These are phyloP conservation scores for Nidularia pulvinata DNA, from an alignment of 768 basidiomycete genomes.

Conservation along the genomic window DNA sequence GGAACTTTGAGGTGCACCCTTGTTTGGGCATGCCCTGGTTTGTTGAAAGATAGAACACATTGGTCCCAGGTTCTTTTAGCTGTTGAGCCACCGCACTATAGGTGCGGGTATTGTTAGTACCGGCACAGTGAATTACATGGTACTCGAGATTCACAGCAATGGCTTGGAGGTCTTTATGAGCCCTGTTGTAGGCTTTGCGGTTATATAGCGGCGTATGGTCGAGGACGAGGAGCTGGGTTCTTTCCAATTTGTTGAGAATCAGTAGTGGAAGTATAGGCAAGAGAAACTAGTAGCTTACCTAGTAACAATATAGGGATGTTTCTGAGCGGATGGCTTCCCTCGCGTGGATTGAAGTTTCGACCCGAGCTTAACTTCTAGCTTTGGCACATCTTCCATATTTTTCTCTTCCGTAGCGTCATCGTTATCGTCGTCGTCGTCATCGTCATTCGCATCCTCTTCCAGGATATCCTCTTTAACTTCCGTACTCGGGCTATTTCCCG, in stretches of 20 bases:
- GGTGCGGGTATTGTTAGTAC: no score
- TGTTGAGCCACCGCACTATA: no score
- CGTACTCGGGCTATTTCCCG: background rate
- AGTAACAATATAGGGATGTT: conserved; percentile 33
- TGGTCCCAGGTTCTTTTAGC: conserved; percentile 10
- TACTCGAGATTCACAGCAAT: conserved; percentile 16
- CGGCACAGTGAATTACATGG: no score
- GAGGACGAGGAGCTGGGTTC: conserved; percentile 29
- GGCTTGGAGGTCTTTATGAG: conserved; percentile 15
- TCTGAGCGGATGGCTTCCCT: conserved; percentile 11
- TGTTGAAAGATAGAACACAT: conserved; percentile 18
- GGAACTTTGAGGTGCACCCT: conserved; percentile 17
- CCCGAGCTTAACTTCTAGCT: background rate
- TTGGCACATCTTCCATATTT: background rate
- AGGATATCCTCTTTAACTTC: conserved; percentile 1
- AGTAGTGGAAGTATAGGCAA: background rate
- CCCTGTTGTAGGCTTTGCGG: conserved; percentile 19
- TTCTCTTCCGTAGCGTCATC: no score
- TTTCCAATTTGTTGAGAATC: conserved; percentile 5
- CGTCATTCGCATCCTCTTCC: conserved; percentile 9
- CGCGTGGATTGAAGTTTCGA: conserved; percentile 6
- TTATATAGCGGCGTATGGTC: conserved; percentile 26
- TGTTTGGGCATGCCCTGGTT: conserved; percentile 26
- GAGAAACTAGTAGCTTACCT: conserved; percentile 15
- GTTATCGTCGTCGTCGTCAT: conserved; percentile 7